phyloP scores from a whole-genome alignment of 2,329 filamentous ascomycete species.

The Aaosphaeria pasadenensis region DNA sequence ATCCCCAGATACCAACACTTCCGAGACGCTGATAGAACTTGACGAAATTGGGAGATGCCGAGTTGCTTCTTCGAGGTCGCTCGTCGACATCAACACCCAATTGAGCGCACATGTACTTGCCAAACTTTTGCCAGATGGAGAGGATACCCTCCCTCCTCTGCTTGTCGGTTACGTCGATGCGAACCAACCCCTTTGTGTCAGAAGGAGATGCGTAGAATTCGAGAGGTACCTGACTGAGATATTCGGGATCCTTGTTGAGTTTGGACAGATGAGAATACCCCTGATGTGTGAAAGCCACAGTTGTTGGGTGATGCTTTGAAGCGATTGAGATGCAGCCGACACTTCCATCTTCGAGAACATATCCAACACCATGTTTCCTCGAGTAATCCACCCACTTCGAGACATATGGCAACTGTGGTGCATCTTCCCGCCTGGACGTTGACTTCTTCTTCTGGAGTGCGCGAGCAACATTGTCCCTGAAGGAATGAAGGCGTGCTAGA shows the following conservation, averaged over 20 bases:
- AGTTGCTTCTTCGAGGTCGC: constrained; percentile 48
- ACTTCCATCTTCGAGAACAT: constrained; percentile 78
- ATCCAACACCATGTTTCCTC: constrained; percentile 81
- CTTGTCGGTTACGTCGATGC: constrained; percentile 60
- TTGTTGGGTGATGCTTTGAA: constrained; percentile 56
- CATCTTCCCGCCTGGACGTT: constrained; percentile 46
- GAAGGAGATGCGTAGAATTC: constrained; percentile 71
- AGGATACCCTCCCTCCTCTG: constrained; percentile 54
- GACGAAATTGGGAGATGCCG: constrained; percentile 55
- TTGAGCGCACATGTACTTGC: constrained; percentile 61
- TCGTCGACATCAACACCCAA: constrained; percentile 41
- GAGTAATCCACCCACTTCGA: constrained; percentile 86
- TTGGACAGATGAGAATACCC: constrained; percentile 69
- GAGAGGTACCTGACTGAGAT: constrained; percentile 46
- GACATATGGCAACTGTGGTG: constrained; percentile 54
- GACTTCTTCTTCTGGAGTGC: constrained; percentile 40
- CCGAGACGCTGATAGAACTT: constrained; percentile 80
- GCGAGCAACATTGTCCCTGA: constrained; percentile 46
- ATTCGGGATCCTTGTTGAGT: constrained; percentile 58
- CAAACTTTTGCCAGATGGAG: constrained; percentile 67
- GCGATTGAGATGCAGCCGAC: constrained; percentile 64
- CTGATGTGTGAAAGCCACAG: constrained; percentile 68
- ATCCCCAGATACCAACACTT: constrained; percentile 78
- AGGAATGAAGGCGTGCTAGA: constrained; percentile 41
- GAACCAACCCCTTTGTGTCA: constrained; percentile 60